Evolutionary conservation across 1,139 yeast species (phyloP), one percentile per base, ranked within the genome.

Genomic region (Lizanozyma gosingica): DNA sequence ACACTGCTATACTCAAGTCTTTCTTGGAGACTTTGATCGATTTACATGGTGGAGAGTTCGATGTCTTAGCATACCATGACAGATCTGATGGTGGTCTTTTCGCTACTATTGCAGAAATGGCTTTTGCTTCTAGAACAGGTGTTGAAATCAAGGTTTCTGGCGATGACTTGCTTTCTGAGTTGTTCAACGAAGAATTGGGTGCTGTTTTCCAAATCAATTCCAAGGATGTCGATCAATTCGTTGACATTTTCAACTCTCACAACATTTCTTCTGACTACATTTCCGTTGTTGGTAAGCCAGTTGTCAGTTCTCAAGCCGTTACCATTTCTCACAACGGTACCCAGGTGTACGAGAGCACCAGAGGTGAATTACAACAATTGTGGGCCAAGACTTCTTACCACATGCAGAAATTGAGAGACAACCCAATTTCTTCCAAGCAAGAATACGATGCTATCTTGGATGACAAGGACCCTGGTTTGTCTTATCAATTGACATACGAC

Each of bases 61-160:
- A 76, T 43, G 94, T 94, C 15, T 71, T 82, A 54, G 87, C 97
- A 8, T 94, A 94, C 66, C 99, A 94, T 57, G 99, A 94, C 63
- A 76, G 94, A 57, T 86, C 96, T 17, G 99, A 94, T 62, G 99
- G 99, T 73, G 99, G 99, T 56, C 71, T 90, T 53, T 67, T 90
- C 45, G 80, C 85, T 39, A 82, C 98, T 8, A 67, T 85, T 38
- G 66, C 83, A 35, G 99, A 94, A 67, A 92, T 94, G 98, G 94
- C 96, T 1, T 94, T 94, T 67, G 95, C 98, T 38, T 90, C 94
- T 29, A 83, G 97, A 65, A 76, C 79, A 43, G 99, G 98, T 48
- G 58, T 90, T 45, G 65, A 74, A 39, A 59, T 84, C 41, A 56
- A 59, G 36, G 45, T 71, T 37, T 62, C 66, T 32, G 52, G 55